phyloP scores from a whole-genome alignment of 257 asterid genomes.

The Paulownia fortunei region DNA sequence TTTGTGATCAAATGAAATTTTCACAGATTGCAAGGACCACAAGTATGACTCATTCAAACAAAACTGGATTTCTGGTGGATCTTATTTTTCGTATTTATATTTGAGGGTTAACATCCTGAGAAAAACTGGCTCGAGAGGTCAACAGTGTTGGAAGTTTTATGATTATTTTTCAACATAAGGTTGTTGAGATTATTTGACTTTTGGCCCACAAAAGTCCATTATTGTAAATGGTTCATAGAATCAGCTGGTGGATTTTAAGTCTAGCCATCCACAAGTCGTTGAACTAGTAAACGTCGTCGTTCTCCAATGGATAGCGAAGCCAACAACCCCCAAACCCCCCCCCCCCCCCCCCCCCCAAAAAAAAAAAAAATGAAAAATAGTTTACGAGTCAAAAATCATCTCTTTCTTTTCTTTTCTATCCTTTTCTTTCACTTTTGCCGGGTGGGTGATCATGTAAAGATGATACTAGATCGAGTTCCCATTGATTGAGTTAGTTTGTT shows the following conservation, averaged over 20 bases:
- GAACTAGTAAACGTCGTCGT: slow-evolving; percentile 4
- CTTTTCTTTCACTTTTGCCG: no score
- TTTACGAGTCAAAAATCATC: no score
- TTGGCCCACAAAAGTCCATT: slow-evolving; percentile 21
- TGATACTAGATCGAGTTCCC: no score
- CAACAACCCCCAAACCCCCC: slow-evolving; percentile 10
- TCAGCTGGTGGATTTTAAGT: neutral
- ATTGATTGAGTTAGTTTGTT: no score
- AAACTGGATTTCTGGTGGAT: neutral
- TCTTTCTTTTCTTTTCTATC: no score
- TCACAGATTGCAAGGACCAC: neutral
- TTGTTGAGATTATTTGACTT: slow-evolving; percentile 36
- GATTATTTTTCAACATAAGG: slow-evolving; percentile 23
- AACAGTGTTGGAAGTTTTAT: slow-evolving; percentile 2
- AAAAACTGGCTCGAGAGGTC: neutral
- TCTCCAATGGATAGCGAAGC: neutral
- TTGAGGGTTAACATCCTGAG: neutral
- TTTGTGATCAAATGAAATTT: neutral
- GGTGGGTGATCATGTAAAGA: no score
- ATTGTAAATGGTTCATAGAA: neutral
- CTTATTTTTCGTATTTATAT: neutral
- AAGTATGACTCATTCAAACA: neutral
- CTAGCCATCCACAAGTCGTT: neutral
- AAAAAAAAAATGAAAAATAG: no score
- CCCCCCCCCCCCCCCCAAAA: neutral